Conservation (phyloP, 495 filamentous ascomycete species). For the Hyaloscypha variabilis region DNA sequence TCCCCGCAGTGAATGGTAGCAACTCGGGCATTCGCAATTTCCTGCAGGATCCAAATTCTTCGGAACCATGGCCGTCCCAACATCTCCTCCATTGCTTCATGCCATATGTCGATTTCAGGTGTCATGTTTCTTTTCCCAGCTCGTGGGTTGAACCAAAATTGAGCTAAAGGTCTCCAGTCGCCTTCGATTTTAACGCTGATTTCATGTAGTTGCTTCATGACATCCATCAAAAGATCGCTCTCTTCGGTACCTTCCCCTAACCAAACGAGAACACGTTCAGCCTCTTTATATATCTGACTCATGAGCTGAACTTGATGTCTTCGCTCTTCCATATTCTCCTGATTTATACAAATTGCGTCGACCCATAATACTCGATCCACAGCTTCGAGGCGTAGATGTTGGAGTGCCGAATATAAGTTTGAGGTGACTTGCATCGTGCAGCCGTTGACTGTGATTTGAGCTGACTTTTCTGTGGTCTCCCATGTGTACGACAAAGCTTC, state of each 20-base stretch:
- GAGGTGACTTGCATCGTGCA: slow-evolving; percentile 13
- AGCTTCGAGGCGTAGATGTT: slow-evolving; percentile 13
- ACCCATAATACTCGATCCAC: slow-evolving; percentile 26
- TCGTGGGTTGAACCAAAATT: not conserved
- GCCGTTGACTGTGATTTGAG: slow-evolving; percentile 15
- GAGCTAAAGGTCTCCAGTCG: slow-evolving; percentile 5
- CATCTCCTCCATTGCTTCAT: too few species aligned
- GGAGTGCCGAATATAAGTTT: slow-evolving; percentile 23
- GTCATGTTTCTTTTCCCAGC: not conserved
- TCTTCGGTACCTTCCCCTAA: slow-evolving; percentile 15
- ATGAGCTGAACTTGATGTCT: slow-evolving; percentile 15
- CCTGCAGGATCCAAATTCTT: slow-evolving; percentile 38
- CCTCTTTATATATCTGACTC: slow-evolving; percentile 12
- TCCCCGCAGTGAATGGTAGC: slow-evolving; percentile 34
- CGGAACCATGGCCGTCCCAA: slow-evolving; percentile 30
- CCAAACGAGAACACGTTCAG: slow-evolving; percentile 15
- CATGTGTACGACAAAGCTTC: slow-evolving; percentile 14
- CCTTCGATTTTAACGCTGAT: not conserved
- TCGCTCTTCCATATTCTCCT: slow-evolving; percentile 2
- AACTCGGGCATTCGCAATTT: slow-evolving; percentile 30
- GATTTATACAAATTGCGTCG: slow-evolving; percentile 14
- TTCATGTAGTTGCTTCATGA: slow-evolving; percentile 2
- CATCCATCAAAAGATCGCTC: slow-evolving; percentile 5
- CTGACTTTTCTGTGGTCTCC: not conserved
- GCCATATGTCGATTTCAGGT: too few species aligned